Conservation (phyloP, 1,139 yeast genomes). For the Sugiyamaella grinbergsii region DNA sequence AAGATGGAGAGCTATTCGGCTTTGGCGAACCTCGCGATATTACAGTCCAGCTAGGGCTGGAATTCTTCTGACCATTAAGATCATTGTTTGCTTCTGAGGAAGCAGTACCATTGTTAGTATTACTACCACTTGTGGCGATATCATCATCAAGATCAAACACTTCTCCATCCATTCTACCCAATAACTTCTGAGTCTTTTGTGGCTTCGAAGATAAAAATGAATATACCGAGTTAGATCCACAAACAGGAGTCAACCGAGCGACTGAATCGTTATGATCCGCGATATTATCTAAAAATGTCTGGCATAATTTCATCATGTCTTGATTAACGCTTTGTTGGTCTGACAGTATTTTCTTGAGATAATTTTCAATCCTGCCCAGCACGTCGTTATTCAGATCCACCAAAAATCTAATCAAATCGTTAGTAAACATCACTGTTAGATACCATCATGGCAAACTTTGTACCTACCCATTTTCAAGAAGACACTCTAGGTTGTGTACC, state of each 20-base stretch:
- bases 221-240: constrained; percentile 23
- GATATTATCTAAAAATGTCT: constrained; percentile 23
- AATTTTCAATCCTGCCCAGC: constrained; percentile 41
- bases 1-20: constrained; percentile 7
- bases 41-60: constrained; percentile 12
- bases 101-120: not conserved
- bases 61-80: too few relatives aligned
- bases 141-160: constrained; percentile 25
- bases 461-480: constrained; percentile 54
- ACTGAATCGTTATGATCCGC: constrained; percentile 28
- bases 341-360: constrained; percentile 28
- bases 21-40: constrained; percentile 17
- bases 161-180: constrained; percentile 18
- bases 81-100: too few relatives aligned
- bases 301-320: constrained; percentile 15
- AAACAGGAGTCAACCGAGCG: constrained; percentile 27
- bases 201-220: constrained; percentile 20
- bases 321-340: not conserved
- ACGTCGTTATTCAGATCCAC: constrained; percentile 36
- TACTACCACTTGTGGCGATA: not conserved
- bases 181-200: not conserved
- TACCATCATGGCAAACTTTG: not conserved
- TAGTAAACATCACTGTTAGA: not conserved
- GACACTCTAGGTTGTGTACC: constrained; percentile 62
- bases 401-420: constrained; percentile 26